Conservation (phyloP, 2,329 filamentous ascomycete species). For the Biscogniauxia sp. region DNA sequence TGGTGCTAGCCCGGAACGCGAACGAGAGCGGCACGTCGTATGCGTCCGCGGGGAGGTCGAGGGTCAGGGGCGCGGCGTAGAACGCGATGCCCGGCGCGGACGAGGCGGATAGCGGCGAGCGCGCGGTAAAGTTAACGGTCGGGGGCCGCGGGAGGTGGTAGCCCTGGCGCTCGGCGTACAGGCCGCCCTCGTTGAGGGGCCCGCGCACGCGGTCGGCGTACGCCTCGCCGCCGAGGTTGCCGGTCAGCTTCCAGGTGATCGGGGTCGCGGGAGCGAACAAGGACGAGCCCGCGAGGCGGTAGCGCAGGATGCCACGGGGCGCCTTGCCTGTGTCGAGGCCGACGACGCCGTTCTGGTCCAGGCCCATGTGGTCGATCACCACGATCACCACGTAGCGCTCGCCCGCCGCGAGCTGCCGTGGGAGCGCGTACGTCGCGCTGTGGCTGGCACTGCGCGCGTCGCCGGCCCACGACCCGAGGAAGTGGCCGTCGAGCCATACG, state of each 20-base stretch:
- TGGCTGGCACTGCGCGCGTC: slow-evolving; percentile 20
- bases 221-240: slow-evolving; percentile 64
- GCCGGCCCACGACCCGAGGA: slow-evolving; percentile 45
- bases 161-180: slow-evolving; percentile 62
- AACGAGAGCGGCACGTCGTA: slow-evolving; percentile 64
- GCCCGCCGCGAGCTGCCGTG: slow-evolving; percentile 49
- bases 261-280: slow-evolving; percentile 13
- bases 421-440: slow-evolving; percentile 39
- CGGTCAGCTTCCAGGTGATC: slow-evolving; percentile 64
- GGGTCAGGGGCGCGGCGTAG: slow-evolving; percentile 53
- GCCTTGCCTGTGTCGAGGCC: slow-evolving; percentile 58
- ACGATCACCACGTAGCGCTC: slow-evolving; percentile 61
- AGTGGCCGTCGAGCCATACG: slow-evolving; percentile 66
- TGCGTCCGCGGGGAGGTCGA: slow-evolving; percentile 47
- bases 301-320: slow-evolving; percentile 61
- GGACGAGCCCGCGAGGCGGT: slow-evolving; percentile 40
- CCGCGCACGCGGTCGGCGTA: slow-evolving; percentile 60
- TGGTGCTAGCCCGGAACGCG: slow-evolving; percentile 43
- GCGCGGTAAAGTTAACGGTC: slow-evolving; percentile 38
- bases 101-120: slow-evolving; percentile 38
- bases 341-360: slow-evolving; percentile 53
- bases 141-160: slow-evolving; percentile 58
- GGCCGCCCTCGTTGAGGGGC: slow-evolving; percentile 64
- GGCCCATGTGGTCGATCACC: slow-evolving; percentile 69
- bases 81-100: slow-evolving; percentile 53